A percentile compares a stretch with the other conserved stretches of the same genome.
Evolutionary conservation across 2,329 filamentous ascomycete genomes (phyloP).

Genomic region (Aureobasidium uvarum): DNA sequence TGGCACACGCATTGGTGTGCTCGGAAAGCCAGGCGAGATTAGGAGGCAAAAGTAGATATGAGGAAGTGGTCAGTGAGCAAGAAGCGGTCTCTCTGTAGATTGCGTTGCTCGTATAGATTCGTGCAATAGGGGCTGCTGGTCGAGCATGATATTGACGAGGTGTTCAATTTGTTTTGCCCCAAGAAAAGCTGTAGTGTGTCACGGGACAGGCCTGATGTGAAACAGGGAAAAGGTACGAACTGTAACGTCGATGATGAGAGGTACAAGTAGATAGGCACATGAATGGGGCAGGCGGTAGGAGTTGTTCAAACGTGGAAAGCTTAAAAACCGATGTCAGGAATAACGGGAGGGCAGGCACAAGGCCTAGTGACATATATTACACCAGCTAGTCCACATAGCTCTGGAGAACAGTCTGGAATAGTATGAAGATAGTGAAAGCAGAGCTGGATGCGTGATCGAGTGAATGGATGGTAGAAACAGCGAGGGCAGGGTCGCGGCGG

Average conservation of each 20-base stretch:
- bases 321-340: not conserved
- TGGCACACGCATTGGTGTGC: not conserved
- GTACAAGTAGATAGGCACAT: not conserved
- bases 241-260: not conserved
- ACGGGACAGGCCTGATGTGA: not conserved
- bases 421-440: not conserved
- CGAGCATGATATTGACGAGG: not conserved
- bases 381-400: not conserved
- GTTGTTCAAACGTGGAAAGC: constrained; percentile 4
- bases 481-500: not conserved
- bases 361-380: not conserved
- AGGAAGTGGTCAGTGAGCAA: not conserved
- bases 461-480: not conserved
- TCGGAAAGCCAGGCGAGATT: not conserved
- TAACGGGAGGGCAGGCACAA: not conserved
- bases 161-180: no score
- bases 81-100: not conserved
- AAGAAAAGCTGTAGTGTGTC: no score
- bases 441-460: not conserved
- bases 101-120: not conserved
- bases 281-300: not conserved
- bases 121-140: not conserved
- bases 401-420: not conserved
- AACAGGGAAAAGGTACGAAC: not conserved
- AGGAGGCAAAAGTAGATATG: not conserved